Base-by-base conservation (phyloP, 495 filamentous ascomycete genomes). In the Chaetomium cochliodes region DNA sequence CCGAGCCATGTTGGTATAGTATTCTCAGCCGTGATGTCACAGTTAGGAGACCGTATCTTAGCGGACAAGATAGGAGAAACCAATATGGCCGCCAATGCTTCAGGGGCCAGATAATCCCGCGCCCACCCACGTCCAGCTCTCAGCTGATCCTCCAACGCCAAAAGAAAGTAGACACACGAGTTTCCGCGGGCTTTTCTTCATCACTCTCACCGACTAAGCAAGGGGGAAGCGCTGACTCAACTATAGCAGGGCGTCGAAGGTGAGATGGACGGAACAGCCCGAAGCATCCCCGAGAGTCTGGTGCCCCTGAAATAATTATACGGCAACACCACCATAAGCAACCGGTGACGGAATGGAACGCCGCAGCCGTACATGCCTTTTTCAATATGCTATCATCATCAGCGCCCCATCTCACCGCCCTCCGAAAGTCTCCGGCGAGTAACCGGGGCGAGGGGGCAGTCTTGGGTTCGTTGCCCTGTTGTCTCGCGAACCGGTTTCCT, bases 161-260 rank as follows among this genome's bases (percentile, higher is more conserved):
- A 44, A 44, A 44, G n/a, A n/a, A 18, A 23, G n/a, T 12, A 6
- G 15, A 5, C n/a, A 39, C 22, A 23, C 2, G 7, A 16, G 33
- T 26, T 58, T 58, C 55, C 55, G 25, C 51, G 51, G 51, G 18
- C 41, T 15, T 15, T 44, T 44, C 16, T 11, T 5, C 13, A 16
- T 15, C 13, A 4, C 13, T 44, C 41, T 15, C 41, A 5, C 41
- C 1, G 25, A 37, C 33, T 3, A 37, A 5, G 20, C 37, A 23
- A 9, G 37, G 12, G 42, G 18, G 16, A 56, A 23, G 53, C 18
- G 16, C 33, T 42, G 39, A 37, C 37, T 58, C 12, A 42, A 58
- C 33, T 22, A 42, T 3, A 58, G 20, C 53, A 39, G 53, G 55
- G 55, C 55, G 37, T 58, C 22, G 37, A 51, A 4, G 23, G 49